Percentiles rank a stretch among this genome's conserved stretches.
Evolutionary conservation across 805 yeast species (phyloP).

Genomic region (Cyberlindnera amylophila): DNA sequence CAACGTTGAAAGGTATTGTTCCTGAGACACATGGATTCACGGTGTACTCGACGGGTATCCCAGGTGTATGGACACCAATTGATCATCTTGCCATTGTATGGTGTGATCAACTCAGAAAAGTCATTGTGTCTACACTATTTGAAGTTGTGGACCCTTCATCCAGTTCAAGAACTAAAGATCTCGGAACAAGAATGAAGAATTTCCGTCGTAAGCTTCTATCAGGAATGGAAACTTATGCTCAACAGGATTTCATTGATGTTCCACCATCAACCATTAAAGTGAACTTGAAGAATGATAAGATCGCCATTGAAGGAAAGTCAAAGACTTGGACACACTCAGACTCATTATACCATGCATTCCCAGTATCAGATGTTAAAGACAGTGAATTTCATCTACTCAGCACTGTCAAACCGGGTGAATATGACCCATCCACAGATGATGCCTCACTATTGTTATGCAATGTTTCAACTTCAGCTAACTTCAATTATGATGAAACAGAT

Average conservation of each 20-base stretch:
- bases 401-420: not conserved
- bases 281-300: conserved; percentile 22
- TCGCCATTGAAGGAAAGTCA: conserved; percentile 4
- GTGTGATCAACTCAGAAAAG: conserved; percentile 83
- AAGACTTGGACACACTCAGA: conserved; percentile 2
- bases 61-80: conserved; percentile 88
- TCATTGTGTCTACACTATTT: conserved; percentile 54
- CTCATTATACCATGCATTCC: conserved; percentile 3
- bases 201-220: conserved; percentile 45
- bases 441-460: conserved; percentile 15
- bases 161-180: conserved; percentile 47
- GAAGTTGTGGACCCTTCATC: conserved; percentile 51
- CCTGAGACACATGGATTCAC: conserved; percentile 79
- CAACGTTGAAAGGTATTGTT: conserved; percentile 64
- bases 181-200: conserved; percentile 54
- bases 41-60: conserved; percentile 80
- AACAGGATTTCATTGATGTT: conserved; percentile 21
- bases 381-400: conserved; percentile 8
- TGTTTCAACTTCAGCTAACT: not conserved
- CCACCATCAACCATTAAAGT: conserved; percentile 19
- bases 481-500: conserved; percentile 2
- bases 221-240: conserved; percentile 49
- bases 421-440: not conserved
- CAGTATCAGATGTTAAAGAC: conserved; percentile 2
- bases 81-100: conserved; percentile 95